phyloP scores from a whole-genome alignment of 768 basidiomycete species.

The Tulasnella sp. region DNA sequence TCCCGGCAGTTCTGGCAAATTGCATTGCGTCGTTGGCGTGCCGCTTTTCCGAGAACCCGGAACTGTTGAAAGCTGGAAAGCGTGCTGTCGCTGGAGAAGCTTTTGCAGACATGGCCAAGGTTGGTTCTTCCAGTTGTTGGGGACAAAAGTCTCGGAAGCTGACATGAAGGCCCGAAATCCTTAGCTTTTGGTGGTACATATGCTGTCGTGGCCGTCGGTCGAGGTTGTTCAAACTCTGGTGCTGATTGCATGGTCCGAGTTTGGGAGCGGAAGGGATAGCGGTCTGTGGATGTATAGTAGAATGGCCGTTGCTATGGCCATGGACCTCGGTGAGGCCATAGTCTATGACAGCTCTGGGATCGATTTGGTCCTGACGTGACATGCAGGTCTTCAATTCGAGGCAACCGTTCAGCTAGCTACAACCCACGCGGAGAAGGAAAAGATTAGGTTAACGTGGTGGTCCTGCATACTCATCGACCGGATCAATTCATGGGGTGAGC shows the following conservation, averaged over 20 bases:
- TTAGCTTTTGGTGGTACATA: conserved; percentile 42
- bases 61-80: conserved; percentile 46
- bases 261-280: conserved; percentile 46
- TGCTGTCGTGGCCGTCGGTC: conserved; percentile 46
- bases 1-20: conserved; percentile 30
- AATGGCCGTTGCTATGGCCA: conserved; percentile 58
- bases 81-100: conserved; percentile 36
- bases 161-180: not conserved
- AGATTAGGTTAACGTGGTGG: conserved; percentile 17
- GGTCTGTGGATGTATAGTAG: conserved; percentile 39
- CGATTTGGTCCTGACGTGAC: not conserved
- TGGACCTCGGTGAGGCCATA: conserved; percentile 39
- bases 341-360: not conserved
- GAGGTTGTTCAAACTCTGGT: conserved; percentile 65
- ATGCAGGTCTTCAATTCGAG: conserved; percentile 14
- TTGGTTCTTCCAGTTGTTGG: conserved; percentile 22
- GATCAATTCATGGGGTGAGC: conserved; percentile 17
- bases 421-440: conserved; percentile 7
- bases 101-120: conserved; percentile 53
- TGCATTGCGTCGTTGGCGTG: conserved; percentile 28
- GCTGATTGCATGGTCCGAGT: conserved; percentile 66
- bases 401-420: conserved; percentile 15
- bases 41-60: conserved; percentile 43
- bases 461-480: conserved; percentile 16
- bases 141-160: not conserved